Percentiles rank a stretch among this genome's conserved stretches.
Evolutionary conservation across 495 filamentous ascomycete species (phyloP).

Genomic region (Neurospora sp.): DNA sequence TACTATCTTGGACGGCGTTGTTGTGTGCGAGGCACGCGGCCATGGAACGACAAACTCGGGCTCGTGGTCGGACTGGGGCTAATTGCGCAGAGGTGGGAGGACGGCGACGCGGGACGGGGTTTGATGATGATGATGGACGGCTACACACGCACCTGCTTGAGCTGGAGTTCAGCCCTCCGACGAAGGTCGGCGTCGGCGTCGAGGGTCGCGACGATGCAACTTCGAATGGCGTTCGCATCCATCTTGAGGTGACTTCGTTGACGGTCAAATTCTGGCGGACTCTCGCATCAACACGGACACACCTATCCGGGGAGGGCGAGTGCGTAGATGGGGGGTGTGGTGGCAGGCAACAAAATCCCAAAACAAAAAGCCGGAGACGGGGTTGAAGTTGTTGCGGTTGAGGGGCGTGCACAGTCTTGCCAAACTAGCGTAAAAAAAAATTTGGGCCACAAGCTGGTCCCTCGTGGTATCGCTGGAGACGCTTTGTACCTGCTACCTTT

Average conservation of each 20-base stretch:
- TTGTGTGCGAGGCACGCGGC: not conserved
- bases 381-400: conserved; percentile 3
- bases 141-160: conserved; percentile 70
- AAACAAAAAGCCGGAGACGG: conserved; percentile 1
- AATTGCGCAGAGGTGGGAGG: not conserved
- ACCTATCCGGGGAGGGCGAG: conserved; percentile 5
- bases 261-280: conserved; percentile 9
- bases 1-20: not conserved
- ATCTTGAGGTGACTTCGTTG: conserved; percentile 39
- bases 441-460: conserved; percentile 25
- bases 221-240: conserved; percentile 79
- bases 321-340: conserved; percentile 11
- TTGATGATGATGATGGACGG: not conserved
- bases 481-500: not conserved
- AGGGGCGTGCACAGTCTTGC: conserved; percentile 4
- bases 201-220: conserved; percentile 80
- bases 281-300: conserved; percentile 19
- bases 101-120: not conserved
- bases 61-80: not conserved
- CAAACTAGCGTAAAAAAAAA: conserved; percentile 23
- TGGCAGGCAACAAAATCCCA: not conserved
- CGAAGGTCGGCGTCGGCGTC: conserved; percentile 76
- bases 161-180: conserved; percentile 78
- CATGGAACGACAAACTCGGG: not conserved
- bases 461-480: not conserved